Base-by-base conservation (phyloP, 2,329 filamentous ascomycete genomes). In the Clonostachys solani region DNA sequence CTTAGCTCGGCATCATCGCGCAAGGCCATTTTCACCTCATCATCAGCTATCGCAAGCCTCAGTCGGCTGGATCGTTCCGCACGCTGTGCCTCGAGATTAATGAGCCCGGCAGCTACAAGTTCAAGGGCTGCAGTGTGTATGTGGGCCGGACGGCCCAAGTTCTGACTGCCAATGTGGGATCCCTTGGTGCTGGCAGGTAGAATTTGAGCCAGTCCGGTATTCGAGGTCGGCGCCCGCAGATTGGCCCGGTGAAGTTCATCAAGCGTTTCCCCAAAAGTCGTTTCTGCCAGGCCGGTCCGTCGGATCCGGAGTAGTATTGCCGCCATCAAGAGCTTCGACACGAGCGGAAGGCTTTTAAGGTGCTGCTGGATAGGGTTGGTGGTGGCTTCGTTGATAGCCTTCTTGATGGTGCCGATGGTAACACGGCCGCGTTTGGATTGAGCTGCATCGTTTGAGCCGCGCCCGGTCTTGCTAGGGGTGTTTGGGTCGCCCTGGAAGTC, bases 351-450 rank as follows among this genome's bases (percentile, higher is more conserved):
- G 16, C 84, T 80, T 44, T 90, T 87, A 35, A 99, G 78, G 60
- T 91, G 91, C 62, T 94, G 89, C 62, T 96, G 92, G 49, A 96
- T 74, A 3, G 94, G 94, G 48, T 89, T 96, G 5, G 88, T 91
- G 1, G 92, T 97, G 6, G 92, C 92, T 70, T 99, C 94, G 58
- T 88, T 89, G 65, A 99, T 97, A 35, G 94, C 94, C 60, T 89
- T 84, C 66, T 95, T 95, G 64, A 97, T 87, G 5, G 90, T 96
- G 45, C 87, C 84, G 59, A 97, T 96, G 2, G 91, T 96, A 38
- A 99, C 94, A 45, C 85, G 80, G 48, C 68, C 60, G 12, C 58
- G 56, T n/a, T 56, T 58, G 12, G 55, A 45, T 34, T 50, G 49
- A 44, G 60, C 58, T 42, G 62, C 57, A 41, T 52, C 46, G 18